Conservation (phyloP, 495 filamentous ascomycete species). For the Penicillium taxi region DNA sequence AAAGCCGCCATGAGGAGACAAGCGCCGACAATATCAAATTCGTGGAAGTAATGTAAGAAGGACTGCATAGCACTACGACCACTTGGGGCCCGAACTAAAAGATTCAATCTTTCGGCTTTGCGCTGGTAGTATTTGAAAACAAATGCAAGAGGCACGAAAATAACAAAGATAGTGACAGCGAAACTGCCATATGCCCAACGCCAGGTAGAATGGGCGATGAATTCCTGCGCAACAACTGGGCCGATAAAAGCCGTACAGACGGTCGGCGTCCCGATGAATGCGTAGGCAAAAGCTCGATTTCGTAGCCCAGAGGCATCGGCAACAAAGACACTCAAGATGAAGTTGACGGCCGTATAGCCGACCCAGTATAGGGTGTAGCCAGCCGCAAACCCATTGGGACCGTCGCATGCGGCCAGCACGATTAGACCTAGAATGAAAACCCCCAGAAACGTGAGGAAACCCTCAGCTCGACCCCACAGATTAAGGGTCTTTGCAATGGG, state of each 20-base stretch:
- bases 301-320: slow-evolving; percentile 36
- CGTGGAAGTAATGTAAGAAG: slow-evolving; percentile 43
- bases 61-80: slow-evolving; percentile 36
- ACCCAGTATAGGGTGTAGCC: slow-evolving; percentile 45
- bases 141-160: slow-evolving; percentile 39
- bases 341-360: slow-evolving; percentile 45
- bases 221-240: slow-evolving; percentile 21
- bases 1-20: slow-evolving; percentile 49
- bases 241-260: slow-evolving; percentile 36
- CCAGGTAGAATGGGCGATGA: slow-evolving; percentile 45
- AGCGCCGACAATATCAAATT: slow-evolving; percentile 52
- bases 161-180: slow-evolving; percentile 42
- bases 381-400: slow-evolving; percentile 35
- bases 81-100: slow-evolving; percentile 24
- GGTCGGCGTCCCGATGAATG: slow-evolving; percentile 47
- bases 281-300: slow-evolving; percentile 52
- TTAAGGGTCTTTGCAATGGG: slow-evolving; percentile 58
- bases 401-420: slow-evolving; percentile 35
- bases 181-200: slow-evolving; percentile 55
- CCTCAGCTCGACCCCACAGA: slow-evolving; percentile 49
- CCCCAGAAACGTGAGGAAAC: slow-evolving; percentile 33
- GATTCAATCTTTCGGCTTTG: slow-evolving; percentile 42
- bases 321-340: slow-evolving; percentile 45
- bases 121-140: slow-evolving; percentile 45
- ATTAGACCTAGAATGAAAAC: slow-evolving; percentile 33